Conservation (phyloP, 2,329 filamentous ascomycete genomes). For the Penicillium italicum region DNA sequence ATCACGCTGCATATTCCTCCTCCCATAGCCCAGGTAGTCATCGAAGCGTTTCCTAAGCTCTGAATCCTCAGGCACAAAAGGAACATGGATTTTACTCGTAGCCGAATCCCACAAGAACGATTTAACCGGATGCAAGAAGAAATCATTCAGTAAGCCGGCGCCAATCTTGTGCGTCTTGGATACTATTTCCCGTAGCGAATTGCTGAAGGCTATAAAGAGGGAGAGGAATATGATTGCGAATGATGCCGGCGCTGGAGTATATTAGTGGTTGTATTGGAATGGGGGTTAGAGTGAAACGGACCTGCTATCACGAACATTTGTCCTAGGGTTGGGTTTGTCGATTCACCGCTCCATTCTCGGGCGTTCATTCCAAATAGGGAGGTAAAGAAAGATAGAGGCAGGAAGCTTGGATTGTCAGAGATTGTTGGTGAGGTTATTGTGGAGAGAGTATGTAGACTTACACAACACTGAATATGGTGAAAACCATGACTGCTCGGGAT, state of each 20-base stretch:
- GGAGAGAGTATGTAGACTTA: constrained; percentile 17
- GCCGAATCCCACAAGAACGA: constrained; percentile 10
- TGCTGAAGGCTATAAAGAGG: constrained; percentile 55
- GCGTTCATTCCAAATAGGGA: constrained; percentile 65
- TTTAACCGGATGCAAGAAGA: constrained; percentile 21
- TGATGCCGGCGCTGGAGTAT: constrained; percentile 38
- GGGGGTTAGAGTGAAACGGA: constrained; percentile 1
- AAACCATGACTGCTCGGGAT: constrained; percentile 58
- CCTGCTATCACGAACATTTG: constrained; percentile 31
- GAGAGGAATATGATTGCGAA: constrained; percentile 52
- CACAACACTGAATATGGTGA: constrained; percentile 62
- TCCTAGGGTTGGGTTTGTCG: constrained; percentile 35
- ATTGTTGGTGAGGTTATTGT: too few species aligned
- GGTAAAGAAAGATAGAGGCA: constrained; percentile 63
- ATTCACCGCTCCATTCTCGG: constrained; percentile 54
- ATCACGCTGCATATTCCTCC: constrained; percentile 20
- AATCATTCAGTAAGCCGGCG: constrained; percentile 22
- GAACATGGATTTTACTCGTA: constrained; percentile 4
- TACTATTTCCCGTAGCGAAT: constrained; percentile 26
- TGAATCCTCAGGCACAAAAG: constrained; percentile 20
- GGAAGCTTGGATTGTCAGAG: constrained; percentile 40
- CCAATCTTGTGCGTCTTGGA: constrained; percentile 25
- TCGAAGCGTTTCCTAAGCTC: constrained; percentile 22
- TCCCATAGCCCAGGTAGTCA: constrained; percentile 25
- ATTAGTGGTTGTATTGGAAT: neutral